Conservation (phyloP, 2,329 filamentous ascomycete species). For the Paecilomyces niveus region DNA sequence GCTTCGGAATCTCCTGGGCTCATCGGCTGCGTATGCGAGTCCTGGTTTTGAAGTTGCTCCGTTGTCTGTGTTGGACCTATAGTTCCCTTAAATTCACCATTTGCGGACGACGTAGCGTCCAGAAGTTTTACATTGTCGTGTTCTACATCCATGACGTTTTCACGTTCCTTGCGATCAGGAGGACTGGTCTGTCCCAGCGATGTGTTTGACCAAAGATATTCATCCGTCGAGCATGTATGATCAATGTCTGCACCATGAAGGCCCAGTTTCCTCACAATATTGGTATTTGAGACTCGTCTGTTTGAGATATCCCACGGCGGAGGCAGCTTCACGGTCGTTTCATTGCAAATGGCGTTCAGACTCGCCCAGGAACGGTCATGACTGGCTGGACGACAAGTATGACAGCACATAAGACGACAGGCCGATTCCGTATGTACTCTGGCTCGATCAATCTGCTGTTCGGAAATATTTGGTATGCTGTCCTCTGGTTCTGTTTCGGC, state of each 20-base stretch:
- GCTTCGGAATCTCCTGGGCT: not conserved
- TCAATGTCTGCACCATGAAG: not conserved
- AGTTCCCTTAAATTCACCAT: not conserved
- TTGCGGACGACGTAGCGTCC: not conserved
- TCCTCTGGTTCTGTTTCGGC: not conserved
- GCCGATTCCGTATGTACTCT: slow-evolving; percentile 5
- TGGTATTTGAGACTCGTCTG: slow-evolving; percentile 19
- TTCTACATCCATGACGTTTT: not conserved
- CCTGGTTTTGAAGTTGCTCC: not conserved
- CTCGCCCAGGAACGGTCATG: slow-evolving; percentile 22
- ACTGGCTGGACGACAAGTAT: slow-evolving; percentile 44
- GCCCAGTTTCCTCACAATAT: slow-evolving; percentile 13
- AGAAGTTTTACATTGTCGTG: not conserved
- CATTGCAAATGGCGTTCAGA: slow-evolving; percentile 26
- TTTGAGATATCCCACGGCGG: slow-evolving; percentile 22
- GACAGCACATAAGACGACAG: slow-evolving; percentile 43
- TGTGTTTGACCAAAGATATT: not conserved
- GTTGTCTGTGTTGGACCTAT: not conserved
- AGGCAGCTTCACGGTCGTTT: slow-evolving; percentile 15
- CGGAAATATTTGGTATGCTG: not conserved
- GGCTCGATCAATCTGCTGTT: not conserved
- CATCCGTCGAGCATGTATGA: not conserved
- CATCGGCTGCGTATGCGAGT: not conserved
- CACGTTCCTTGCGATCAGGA: not conserved
- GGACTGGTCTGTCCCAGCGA: not conserved